These are phyloP conservation scores for Hyaloperonospora arabidopsidis DNA, from an alignment of 352 stramenopile genomes.

Conservation along the genomic window DNA sequence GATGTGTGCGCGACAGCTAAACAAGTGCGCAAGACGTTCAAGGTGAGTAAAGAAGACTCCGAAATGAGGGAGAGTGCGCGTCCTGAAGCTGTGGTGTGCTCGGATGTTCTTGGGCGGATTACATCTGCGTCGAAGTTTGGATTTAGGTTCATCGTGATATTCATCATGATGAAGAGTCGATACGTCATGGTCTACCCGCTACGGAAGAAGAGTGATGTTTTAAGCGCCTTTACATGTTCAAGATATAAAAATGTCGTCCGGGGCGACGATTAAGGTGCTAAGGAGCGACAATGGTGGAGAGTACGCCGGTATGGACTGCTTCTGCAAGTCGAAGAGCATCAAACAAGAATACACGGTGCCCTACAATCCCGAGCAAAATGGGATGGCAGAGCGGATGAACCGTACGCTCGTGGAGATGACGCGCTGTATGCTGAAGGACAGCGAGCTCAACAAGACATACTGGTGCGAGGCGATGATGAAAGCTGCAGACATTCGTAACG, in stretches of 20 bases:
- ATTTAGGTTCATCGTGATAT: not conserved
- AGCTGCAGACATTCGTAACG: not conserved
- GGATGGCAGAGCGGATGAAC: not conserved
- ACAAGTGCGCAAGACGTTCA: not conserved
- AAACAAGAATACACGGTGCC: not conserved
- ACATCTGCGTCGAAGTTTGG: not conserved
- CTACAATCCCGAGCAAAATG: not conserved
- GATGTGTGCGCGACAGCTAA: not conserved
- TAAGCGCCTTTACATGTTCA: not conserved
- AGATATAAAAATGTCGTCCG: not conserved
- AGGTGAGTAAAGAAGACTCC: not conserved
- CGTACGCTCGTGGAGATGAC: no score
- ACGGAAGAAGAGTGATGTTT: not conserved
- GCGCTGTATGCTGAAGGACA: not conserved
- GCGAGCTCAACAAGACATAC: not conserved
- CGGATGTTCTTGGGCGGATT: not conserved
- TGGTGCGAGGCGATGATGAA: not conserved
- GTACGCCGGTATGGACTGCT: not conserved
- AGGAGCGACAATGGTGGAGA: not conserved
- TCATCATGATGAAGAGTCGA: slow-evolving; percentile 3
- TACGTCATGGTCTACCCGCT: not conserved
- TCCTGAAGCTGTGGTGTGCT: not conserved
- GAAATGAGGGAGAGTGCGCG: not conserved
- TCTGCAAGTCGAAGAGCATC: not conserved
- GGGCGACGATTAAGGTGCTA: not conserved